Evolutionary conservation across 228 moss, liverwort and hornwort genomes (phyloP), one percentile per base, ranked within the genome.

Genomic region (Sphagnum fallax): DNA sequence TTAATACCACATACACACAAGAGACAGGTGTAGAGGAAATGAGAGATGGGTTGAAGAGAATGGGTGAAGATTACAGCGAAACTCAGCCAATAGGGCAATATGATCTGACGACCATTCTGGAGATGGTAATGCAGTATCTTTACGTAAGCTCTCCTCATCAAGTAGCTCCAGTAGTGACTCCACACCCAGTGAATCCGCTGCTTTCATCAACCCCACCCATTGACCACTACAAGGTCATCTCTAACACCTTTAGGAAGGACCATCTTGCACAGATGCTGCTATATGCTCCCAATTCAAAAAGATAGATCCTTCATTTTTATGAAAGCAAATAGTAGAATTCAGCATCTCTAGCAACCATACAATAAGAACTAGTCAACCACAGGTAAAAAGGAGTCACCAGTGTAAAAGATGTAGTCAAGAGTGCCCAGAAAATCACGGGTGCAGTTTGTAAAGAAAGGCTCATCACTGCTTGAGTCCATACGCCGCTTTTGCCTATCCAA

Each of bases 101-200:
- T 97, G 97, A 79, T 97, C 97, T 11, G 97, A 97, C 12, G 97
- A 97, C 97, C 97, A 97, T 78, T 97, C 97, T 47, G 97, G 97
- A 70, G 97, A 97, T 57, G 97, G 97, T 71, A 97, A 85, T 12
- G 91, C 97, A 0, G 97, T 97, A 75, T 97, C 97, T 80, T 97
- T 97, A 65, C 97, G 91, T 75, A 97, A 71, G 76, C 90, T 91
- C 76, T 93, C 97, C 82, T 97, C 97, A 60, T 97, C 97, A 77
- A 97, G 80, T 50, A 97, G 84, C 88, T 97, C 97, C 82, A 97
- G 79, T 65, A 93, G 86, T 16, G 97, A 97, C 79, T 93, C 93
- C 74, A 97, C 97, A 48, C 73, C 87, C 53, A 97, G 81, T 0
- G 97, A 97, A 81, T 97, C 97, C 75, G 87, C 97, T 97, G 91